Percentiles rank a stretch among this genome's conserved stretches.
phyloP scores from a whole-genome alignment of 495 filamentous ascomycete species.

The Parmelia sp. region DNA sequence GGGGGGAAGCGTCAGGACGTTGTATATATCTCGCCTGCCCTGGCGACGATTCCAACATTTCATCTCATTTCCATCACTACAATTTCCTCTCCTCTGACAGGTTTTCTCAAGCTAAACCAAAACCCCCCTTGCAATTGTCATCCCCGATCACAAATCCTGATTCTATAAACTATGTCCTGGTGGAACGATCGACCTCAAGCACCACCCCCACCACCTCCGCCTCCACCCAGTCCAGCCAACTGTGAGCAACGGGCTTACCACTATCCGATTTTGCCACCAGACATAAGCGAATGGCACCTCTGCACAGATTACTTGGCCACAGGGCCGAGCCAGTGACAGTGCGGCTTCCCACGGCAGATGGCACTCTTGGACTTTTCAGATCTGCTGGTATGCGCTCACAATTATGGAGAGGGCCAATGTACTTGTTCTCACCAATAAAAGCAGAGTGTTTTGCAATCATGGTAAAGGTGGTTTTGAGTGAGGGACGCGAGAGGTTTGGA shows the following conservation, averaged over 20 bases:
- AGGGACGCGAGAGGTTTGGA: background rate
- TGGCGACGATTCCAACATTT: background rate
- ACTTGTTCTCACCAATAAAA: background rate
- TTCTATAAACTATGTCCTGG: background rate
- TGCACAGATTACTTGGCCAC: background rate
- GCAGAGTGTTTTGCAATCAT: background rate
- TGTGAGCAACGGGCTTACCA: background rate
- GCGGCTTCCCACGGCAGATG: background rate
- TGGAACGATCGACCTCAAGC: slow-evolving; percentile 11
- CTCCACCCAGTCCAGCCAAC: slow-evolving; percentile 21
- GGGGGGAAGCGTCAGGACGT: background rate
- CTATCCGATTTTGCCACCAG: background rate
- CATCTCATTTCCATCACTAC: background rate
- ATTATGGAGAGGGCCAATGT: background rate
- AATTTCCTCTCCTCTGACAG: background rate
- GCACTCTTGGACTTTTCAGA: background rate
- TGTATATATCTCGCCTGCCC: background rate
- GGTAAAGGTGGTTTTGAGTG: background rate
- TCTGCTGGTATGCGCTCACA: background rate
- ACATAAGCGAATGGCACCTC: background rate
- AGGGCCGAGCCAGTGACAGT: background rate
- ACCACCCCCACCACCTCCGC: slow-evolving; percentile 18
- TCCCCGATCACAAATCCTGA: background rate
- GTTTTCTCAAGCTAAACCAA: background rate
- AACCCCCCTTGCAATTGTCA: background rate